Percentiles rank a stretch among this genome's conserved stretches.
phyloP scores from a whole-genome alignment of 2,329 filamentous ascomycete genomes.

The Seiridium cupressi region DNA sequence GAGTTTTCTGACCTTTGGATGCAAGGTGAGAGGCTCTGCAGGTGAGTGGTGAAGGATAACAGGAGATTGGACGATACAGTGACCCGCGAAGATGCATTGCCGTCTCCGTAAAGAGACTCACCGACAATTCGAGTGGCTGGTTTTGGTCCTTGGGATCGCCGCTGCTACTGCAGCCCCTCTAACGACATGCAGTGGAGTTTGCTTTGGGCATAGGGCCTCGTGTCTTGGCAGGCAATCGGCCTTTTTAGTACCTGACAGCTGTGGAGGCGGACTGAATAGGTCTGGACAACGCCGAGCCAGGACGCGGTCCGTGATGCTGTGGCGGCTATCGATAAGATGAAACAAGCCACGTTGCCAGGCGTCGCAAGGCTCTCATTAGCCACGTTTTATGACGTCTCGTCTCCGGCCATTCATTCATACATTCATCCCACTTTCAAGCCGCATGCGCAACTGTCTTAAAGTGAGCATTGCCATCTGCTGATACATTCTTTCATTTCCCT shows the following conservation, averaged over 20 bases:
- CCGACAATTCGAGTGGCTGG: conserved; percentile 35
- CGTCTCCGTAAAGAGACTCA: conserved; percentile 17
- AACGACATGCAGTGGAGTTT: background rate
- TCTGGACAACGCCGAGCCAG: no score
- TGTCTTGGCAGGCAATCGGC: background rate
- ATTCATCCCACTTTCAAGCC: background rate
- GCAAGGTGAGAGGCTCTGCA: conserved; percentile 4
- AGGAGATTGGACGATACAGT: conserved; percentile 4
- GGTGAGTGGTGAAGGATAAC: background rate
- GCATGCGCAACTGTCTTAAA: background rate
- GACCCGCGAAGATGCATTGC: background rate
- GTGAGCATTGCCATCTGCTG: background rate
- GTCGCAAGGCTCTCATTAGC: background rate
- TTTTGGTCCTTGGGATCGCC: background rate
- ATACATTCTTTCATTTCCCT: background rate
- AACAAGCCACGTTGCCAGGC: background rate
- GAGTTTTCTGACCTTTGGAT: background rate
- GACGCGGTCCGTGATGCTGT: background rate
- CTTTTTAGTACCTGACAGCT: no score
- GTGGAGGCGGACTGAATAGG: no score
- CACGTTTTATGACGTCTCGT: conserved; percentile 1
- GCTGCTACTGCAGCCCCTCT: conserved; percentile 1
- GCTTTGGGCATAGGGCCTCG: background rate
- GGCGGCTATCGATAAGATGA: conserved; percentile 5
- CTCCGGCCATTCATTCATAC: background rate